phyloP scores from a whole-genome alignment of 1,139 yeast species.

The Pneumocystis carinii region DNA sequence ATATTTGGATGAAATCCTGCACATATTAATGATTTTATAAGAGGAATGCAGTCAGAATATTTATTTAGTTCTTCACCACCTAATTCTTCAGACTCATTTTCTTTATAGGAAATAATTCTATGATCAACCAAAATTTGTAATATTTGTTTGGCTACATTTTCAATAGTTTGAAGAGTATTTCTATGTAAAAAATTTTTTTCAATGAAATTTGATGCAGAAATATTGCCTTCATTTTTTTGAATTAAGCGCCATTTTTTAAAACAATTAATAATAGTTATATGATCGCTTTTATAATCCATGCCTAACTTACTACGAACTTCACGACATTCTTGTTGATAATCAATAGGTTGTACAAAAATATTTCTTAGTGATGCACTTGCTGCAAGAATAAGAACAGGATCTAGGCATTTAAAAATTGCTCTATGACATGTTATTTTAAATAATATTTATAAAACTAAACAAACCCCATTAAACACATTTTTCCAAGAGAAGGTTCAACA shows the following conservation, averaged over 20 bases:
- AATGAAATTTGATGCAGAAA: not conserved
- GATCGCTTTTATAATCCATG: conserved; percentile 10
- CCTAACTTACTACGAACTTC: conserved; percentile 3
- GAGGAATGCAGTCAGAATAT: conserved; percentile 11
- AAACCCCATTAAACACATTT: conserved; percentile 35
- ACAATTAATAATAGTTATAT: conserved; percentile 8
- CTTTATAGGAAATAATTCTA: not conserved
- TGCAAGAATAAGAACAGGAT: conserved; percentile 16
- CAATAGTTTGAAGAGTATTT: conserved; percentile 9
- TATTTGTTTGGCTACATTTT: conserved; percentile 13
- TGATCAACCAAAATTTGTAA: conserved; percentile 10
- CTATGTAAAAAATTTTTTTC: conserved; percentile 11
- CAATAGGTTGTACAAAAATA: conserved; percentile 13
- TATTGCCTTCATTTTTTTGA: not conserved
- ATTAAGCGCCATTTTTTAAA: conserved; percentile 5
- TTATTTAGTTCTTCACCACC: conserved; percentile 14
- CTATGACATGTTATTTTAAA: not conserved
- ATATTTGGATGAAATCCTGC: conserved; percentile 16
- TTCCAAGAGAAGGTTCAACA: conserved; percentile 60
- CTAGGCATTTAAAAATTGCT: conserved; percentile 16
- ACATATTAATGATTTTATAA: conserved; percentile 13
- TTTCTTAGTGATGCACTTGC: conserved; percentile 11
- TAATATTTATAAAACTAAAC: not conserved
- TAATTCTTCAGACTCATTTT: not conserved
- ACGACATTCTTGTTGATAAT: conserved; percentile 7